Base-by-base conservation (phyloP, 768 basidiomycete species). In the Phanerochaete carnosa region DNA sequence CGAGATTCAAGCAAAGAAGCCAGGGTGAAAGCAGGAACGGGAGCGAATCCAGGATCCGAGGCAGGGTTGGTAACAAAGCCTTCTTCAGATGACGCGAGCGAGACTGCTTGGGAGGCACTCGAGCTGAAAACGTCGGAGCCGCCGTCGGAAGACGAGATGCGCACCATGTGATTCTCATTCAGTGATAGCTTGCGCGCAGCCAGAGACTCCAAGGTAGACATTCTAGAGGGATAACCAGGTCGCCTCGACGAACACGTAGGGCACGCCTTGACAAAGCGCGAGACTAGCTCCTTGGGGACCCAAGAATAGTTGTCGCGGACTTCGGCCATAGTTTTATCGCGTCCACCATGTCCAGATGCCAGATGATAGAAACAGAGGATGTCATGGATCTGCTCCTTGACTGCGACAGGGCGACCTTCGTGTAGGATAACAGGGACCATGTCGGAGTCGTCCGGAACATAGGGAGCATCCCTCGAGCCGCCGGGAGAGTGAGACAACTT, bases 221-320 rank as follows among this genome's bases (percentile, higher is more conserved):
- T 16, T 50, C 22, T 37, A 11, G 33, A 19, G 22, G 19, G 9
- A 28, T 52, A 15, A 15, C 51, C 35, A 8, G 74, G 75, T 62
- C 78, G 72, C 71, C 80, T 79, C 55, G 70, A 75, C 60, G 72
- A 79, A 66, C 92, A 94, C 8, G 89, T 89, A 15, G 91, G 92
- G 67, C 92, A 94, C 26, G 80, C 80, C 72, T 85, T 86, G 73
- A 93, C 86, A 68, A 92, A 94, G 60, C 82, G 83, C 19, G 88
- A 83, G 49, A 92, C 83, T 45, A 94, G 84, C 67, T 90, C 88
- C 73, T 93, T 94, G 16, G 92, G 92, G 28, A 94, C 83, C 86
- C 88, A 93, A 9, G 89, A 87, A 71, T 92, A 94, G 66, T 83
- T 81, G 61, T 83, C 76, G 51, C 88, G 79, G 39, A 93, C 80